Conservation (phyloP, 176 grass and related monocot genomes). For the Oryza coarctata region DNA sequence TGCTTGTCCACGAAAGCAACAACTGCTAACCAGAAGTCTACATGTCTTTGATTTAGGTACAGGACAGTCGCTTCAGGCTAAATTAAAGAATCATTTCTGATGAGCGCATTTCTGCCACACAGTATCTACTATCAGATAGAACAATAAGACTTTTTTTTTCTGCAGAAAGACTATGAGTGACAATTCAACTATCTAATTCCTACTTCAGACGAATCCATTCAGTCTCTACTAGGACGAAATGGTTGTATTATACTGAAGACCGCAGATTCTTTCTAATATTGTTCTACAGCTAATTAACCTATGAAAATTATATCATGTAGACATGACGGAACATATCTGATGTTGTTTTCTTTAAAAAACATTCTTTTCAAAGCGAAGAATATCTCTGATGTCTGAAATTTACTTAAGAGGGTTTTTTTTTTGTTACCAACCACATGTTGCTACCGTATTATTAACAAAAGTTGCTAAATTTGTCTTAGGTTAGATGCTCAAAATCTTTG, state of each 20-base stretch:
- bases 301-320: neutral
- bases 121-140: neutral
- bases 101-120: neutral
- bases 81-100: neutral
- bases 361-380: neutral
- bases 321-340: neutral
- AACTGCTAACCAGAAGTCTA: conserved; percentile 7
- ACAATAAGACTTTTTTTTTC: neutral
- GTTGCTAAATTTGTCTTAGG: too few species aligned
- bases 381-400: neutral
- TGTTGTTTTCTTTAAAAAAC: neutral
- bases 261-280: neutral
- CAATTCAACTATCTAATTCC: conserved; percentile 3
- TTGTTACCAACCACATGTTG: too few species aligned
- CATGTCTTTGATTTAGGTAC: neutral
- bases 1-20: conserved; percentile 26
- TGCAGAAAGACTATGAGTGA: conserved; percentile 5
- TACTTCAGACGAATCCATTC: neutral
- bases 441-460: too few species aligned
- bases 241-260: neutral
- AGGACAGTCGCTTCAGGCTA: neutral
- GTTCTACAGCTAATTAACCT: neutral
- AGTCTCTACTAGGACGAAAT: neutral
- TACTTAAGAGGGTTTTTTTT: neutral
- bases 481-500: too few species aligned